Evolutionary conservation across 352 stramenopile genomes (phyloP).

Genomic region (Thraustochytrium striatum): DNA sequence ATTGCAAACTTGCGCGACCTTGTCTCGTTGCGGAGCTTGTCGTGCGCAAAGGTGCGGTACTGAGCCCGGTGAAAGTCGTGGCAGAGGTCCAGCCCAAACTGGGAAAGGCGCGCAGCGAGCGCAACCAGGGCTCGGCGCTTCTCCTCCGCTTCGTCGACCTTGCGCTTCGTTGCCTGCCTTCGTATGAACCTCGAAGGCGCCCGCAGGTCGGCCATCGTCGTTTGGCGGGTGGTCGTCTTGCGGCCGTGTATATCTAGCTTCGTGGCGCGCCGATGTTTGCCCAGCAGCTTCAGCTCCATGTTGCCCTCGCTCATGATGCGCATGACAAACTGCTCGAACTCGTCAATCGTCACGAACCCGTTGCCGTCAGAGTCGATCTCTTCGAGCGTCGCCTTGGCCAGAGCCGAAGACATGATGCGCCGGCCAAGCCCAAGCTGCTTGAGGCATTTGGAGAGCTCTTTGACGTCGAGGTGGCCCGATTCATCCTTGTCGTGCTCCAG

Average conservation of each 20-base stretch:
- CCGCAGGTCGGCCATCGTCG: not conserved
- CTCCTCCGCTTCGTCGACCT: slow-evolving; percentile 1
- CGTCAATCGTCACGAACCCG: slow-evolving; percentile 40
- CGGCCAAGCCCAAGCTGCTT: slow-evolving; percentile 5
- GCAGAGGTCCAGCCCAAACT: not conserved
- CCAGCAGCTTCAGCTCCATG: not conserved
- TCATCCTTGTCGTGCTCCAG: slow-evolving; percentile 38
- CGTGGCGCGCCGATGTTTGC: not conserved
- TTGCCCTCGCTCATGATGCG: not conserved
- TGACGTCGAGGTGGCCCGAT: slow-evolving; percentile 38
- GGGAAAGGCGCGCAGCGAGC: not conserved
- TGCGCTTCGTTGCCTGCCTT: not conserved
- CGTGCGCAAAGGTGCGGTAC: not conserved
- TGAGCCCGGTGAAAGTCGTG: slow-evolving; percentile 3
- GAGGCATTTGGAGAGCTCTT: slow-evolving; percentile 35
- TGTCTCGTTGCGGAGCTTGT: not conserved
- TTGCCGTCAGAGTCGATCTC: slow-evolving; percentile 46
- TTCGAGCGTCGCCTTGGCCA: slow-evolving; percentile 8
- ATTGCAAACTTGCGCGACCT: not conserved
- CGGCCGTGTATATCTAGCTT: not conserved
- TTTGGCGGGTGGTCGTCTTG: not conserved
- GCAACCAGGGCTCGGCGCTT: not conserved
- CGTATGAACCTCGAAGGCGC: not conserved
- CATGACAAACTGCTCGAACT: slow-evolving; percentile 26
- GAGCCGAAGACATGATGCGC: not conserved